Evolutionary conservation across 2,329 filamentous ascomycete genomes (phyloP), one percentile per base, ranked within the genome.

Genomic region (Paraconiothyrium sp.): DNA sequence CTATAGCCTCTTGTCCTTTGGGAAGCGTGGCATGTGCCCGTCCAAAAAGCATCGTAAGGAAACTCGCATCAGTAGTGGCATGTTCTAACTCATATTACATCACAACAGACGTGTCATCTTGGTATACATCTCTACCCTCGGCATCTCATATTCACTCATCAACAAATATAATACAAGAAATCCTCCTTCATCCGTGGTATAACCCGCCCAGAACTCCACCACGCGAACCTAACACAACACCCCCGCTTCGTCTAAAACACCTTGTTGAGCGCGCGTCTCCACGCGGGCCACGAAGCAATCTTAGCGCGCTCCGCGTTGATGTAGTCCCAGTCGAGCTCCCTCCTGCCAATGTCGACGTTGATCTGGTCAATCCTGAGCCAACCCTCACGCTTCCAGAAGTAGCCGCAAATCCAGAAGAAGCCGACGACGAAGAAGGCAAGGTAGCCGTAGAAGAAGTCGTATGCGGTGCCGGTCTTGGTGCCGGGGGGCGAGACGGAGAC

Each of bases 341-440:
- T 84, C 43, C 89, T 85, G 63, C 89, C 89, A 32, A 83, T 84
- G 72, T 92, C 89, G 57, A 92, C 84, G 67, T 92, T 89, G 60
- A 92, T 90, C 67, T 91, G 79, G 32, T 82, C 78, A 2, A 86
- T 75, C 27, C 75, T 83, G 57, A 89, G 80, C 86, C 87, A 91
- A 20, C 85, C 84, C 27, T 81, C 76, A 46, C 86, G 81, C 83
- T 92, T 92, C 89, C 89, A 91, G 64, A 86, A 14, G 72, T 85
- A 90, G 7, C 89, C 87, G 59, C 64, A 63, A 32, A 81, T 1
- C 73, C 79, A 84, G 62, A 82, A 77, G 14, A 64, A 61, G n/a
- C 78, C 60, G 24, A 83, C 78, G 39, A 84, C 77, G 32, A 82
- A 81, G n/a, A 77, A 66, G 20, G 83, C 82, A 7, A 85, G 80